These are phyloP conservation scores for Spergularia azorica DNA, from an alignment of 179 eudicot genomes.

Conservation along the genomic window DNA sequence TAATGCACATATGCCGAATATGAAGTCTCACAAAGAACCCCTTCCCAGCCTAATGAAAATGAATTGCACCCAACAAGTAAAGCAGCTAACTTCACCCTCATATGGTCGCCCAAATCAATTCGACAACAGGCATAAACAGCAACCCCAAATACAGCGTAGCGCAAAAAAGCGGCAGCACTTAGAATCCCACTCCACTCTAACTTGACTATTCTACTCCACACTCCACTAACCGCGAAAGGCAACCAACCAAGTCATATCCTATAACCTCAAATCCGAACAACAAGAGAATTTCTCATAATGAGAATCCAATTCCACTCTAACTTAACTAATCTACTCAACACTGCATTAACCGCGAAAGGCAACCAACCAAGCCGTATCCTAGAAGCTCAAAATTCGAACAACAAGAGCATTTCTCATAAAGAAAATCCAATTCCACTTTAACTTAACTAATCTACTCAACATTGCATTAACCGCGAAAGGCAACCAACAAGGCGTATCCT, in stretches of 20 bases:
- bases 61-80: not conserved
- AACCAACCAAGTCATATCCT: not conserved
- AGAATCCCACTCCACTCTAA: not conserved
- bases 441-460: not conserved
- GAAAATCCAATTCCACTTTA: not conserved
- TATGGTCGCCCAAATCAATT: not conserved
- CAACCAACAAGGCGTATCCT: not conserved
- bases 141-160: not conserved
- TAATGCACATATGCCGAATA: not conserved
- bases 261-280: conserved; percentile 5
- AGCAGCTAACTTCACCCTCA: not conserved
- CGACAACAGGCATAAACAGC: not conserved
- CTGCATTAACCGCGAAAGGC: not conserved
- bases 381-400: conserved; percentile 9
- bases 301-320: not conserved
- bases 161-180: not conserved
- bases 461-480: not conserved
- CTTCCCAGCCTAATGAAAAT: not conserved
- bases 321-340: not conserved
- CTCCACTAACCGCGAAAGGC: not conserved
- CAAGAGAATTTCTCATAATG: not conserved
- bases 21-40: not conserved
- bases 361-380: not conserved
- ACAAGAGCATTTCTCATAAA: not conserved
- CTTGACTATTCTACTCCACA: not conserved